Conservation (phyloP, 345 rosid genomes). For the Noccaea bulbosa region DNA sequence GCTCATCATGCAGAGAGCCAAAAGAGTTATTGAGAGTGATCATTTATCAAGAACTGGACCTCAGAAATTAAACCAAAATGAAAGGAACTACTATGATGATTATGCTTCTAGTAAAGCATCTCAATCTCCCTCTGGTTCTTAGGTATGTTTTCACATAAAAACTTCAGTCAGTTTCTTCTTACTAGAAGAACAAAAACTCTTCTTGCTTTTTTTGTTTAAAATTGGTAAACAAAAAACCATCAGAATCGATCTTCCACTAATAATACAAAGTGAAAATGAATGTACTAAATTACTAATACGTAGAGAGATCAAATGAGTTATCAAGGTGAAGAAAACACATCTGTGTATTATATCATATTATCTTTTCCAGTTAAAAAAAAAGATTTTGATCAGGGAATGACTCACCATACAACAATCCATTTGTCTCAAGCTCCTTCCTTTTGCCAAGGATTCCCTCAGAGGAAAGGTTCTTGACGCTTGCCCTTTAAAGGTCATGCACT, state of each 20-base stretch:
- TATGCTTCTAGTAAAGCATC: constrained; percentile 55
- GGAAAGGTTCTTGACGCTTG: constrained; percentile 27
- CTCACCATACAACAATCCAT: constrained; percentile 76
- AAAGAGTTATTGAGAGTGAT: constrained; percentile 68
- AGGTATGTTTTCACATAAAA: constrained; percentile 53
- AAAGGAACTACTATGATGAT: constrained; percentile 42
- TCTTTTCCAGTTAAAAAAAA: neutral
- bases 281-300: neutral
- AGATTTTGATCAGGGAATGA: constrained; percentile 28
- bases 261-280: neutral
- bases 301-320: constrained; percentile 7
- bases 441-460: constrained; percentile 53
- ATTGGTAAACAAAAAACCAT: constrained; percentile 4
- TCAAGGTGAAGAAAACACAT: constrained; percentile 25
- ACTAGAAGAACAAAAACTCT: neutral
- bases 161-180: neutral
- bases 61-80: constrained; percentile 61
- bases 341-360: neutral
- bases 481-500: no score
- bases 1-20: constrained; percentile 57
- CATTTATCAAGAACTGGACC: constrained; percentile 41
- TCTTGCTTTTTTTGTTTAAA: no score
- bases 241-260: neutral
- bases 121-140: constrained; percentile 47
- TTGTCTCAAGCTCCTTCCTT: constrained; percentile 60